These are phyloP conservation scores for Termitomyces sp. DNA, from an alignment of 768 basidiomycete genomes.

Conservation along the genomic window DNA sequence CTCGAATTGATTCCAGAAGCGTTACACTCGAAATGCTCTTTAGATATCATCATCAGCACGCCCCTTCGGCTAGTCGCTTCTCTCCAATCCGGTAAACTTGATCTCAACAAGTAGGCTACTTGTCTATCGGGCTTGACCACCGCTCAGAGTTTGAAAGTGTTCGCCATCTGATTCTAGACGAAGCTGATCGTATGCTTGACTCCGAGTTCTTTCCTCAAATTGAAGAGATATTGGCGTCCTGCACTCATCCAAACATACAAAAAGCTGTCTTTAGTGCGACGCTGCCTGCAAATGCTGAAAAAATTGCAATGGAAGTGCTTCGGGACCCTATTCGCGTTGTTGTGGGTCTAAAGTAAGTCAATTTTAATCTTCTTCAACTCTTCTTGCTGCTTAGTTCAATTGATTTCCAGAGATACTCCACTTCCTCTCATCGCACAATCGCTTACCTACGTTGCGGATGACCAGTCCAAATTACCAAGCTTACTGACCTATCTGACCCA, in stretches of 20 bases:
- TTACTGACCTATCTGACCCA: conserved; percentile 73
- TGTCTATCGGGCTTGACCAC: neutral
- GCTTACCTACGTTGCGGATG: conserved; percentile 88
- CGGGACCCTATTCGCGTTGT: conserved; percentile 86
- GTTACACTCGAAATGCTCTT: conserved; percentile 2
- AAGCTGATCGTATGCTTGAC: conserved; percentile 89
- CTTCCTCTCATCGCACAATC: conserved; percentile 86
- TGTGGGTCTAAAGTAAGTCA: conserved; percentile 88
- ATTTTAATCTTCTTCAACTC: neutral
- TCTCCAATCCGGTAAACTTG: conserved; percentile 59
- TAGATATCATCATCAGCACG: conserved; percentile 90
- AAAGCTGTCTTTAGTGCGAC: conserved; percentile 96
- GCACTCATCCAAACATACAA: conserved; percentile 61
- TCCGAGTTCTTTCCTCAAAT: conserved; percentile 84
- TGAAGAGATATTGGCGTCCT: conserved; percentile 79
- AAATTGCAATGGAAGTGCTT: conserved; percentile 80
- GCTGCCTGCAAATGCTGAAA: conserved; percentile 83
- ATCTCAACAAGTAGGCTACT: conserved; percentile 62
- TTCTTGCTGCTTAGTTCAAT: neutral
- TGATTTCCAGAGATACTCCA: conserved; percentile 73
- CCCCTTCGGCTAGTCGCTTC: conserved; percentile 85
- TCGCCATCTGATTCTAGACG: conserved; percentile 81
- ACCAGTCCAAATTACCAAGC: conserved; percentile 90
- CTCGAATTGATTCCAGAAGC: neutral
- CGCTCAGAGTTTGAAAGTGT: conserved; percentile 44